Base-by-base conservation (phyloP, 805 yeast species). In the Teunomyces pallodes region DNA sequence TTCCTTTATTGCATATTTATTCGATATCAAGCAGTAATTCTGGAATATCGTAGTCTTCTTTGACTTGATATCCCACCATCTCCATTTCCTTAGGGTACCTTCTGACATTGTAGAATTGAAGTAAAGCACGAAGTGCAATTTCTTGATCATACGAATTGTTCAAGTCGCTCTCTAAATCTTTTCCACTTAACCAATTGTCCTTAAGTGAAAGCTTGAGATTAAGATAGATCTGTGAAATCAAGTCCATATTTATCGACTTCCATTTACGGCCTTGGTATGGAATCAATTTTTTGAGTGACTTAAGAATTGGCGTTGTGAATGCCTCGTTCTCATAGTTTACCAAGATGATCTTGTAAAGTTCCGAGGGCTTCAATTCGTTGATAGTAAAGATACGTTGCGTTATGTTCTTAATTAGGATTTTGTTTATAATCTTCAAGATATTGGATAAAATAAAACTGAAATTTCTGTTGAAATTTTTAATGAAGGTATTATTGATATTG, bases 251-350 rank as follows among this genome's bases (percentile, higher is more conserved):
- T 53, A 83, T 81, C 10, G 90, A 80, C 56, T 90, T 84, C 99
- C 99, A 92, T 65, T 91, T 90, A 50, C 94, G 83, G 14, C 97
- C 97, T 58, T 89, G 91, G 67, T 86, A 89, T 0, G 97, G 96
- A 1, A 90, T 83, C 44, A 90, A 76, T 52, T 87, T 83, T 62
- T 88, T 90, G 50, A 91, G 72, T 1, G 87, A 77, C 58, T 83
- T 84, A 57, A 91, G 70, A 3, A 87, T 82, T 1, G 96, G 91
- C 43, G 72, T 72, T 67, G 87, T 84, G 20, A 90, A 64, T 8
- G 77, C 76, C 20, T 70, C 61, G 58, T 87, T 89, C 29, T 66
- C 66, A 60, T 82, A 84, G 39, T 90, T 74, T 3, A 79, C 69
- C 4, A 87, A 65, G 31, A 79, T 65, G 56, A 80, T 76, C 54